These are phyloP conservation scores for Gaertneriomyces sp. DNA, from an alignment of 192 early-diverging fungal genomes.

Conservation along the genomic window DNA sequence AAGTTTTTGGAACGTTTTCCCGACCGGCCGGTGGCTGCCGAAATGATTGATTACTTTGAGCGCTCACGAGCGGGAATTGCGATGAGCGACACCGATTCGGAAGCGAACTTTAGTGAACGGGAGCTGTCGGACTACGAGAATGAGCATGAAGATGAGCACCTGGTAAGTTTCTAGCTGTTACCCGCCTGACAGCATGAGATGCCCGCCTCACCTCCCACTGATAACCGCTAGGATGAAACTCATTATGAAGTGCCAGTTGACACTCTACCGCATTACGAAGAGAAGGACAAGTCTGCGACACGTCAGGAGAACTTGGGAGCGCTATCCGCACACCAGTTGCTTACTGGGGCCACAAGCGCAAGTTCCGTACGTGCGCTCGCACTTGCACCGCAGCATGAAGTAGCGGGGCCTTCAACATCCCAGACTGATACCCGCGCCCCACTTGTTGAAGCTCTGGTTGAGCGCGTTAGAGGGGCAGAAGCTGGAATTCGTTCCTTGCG, in stretches of 20 bases:
- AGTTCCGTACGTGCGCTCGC: not conserved
- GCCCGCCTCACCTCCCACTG: not conserved
- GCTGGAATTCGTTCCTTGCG: constrained; percentile 5
- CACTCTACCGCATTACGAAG: constrained; percentile 6
- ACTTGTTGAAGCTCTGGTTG: constrained; percentile 15
- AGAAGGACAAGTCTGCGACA: not conserved
- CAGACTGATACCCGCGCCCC: not conserved
- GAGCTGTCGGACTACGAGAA: constrained; percentile 3
- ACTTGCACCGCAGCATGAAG: not conserved
- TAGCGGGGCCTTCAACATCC: not conserved
- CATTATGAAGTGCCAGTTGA: not conserved
- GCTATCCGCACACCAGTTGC: not conserved
- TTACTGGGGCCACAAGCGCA: not conserved
- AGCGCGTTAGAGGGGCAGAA: constrained; percentile 16
- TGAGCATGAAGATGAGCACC: constrained; percentile 7
- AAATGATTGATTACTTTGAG: constrained; percentile 33
- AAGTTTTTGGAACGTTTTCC: constrained; percentile 26
- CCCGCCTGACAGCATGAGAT: not conserved
- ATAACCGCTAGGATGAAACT: not conserved
- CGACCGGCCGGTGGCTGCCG: constrained; percentile 21
- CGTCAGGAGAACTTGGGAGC: not conserved
- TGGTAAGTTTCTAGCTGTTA: not conserved
- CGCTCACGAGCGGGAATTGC: constrained; percentile 21
- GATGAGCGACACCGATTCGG: constrained; percentile 8
- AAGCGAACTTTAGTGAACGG: constrained; percentile 22